Evolutionary conservation across 495 filamentous ascomycete genomes (phyloP).

Genomic region (Aspergillus steynii): DNA sequence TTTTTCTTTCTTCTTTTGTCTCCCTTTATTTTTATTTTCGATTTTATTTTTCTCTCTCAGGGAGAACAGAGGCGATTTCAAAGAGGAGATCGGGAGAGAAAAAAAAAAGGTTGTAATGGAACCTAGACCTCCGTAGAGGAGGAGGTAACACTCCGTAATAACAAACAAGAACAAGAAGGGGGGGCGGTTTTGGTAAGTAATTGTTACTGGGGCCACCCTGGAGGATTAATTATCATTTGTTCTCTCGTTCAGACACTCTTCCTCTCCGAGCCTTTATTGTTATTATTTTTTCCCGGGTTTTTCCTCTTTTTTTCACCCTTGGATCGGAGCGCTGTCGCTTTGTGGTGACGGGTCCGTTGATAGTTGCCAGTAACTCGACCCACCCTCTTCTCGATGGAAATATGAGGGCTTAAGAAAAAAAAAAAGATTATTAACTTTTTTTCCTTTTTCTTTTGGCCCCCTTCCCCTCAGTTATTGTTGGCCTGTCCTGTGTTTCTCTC

Average conservation of each 20-base stretch:
- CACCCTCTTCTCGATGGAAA: slow-evolving; percentile 21
- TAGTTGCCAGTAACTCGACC: slow-evolving; percentile 18
- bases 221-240: slow-evolving; percentile 26
- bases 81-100: slow-evolving; percentile 16
- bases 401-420: slow-evolving; percentile 19
- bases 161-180: slow-evolving; percentile 19
- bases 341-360: slow-evolving; percentile 30
- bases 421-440: slow-evolving; percentile 12
- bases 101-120: slow-evolving; percentile 14
- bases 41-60: neutral
- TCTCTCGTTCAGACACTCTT: neutral
- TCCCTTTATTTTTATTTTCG: neutral
- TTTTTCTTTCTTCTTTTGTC: slow-evolving; percentile 29
- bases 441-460: slow-evolving; percentile 20
- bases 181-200: slow-evolving; percentile 19
- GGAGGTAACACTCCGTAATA: slow-evolving; percentile 15
- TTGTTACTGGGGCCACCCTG: slow-evolving; percentile 16
- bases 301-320: slow-evolving; percentile 6
- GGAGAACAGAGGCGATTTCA: slow-evolving; percentile 1
- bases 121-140: slow-evolving; percentile 7
- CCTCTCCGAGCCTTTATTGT: neutral
- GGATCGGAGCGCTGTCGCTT: slow-evolving; percentile 25
- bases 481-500: slow-evolving; percentile 1
- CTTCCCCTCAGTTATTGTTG: slow-evolving; percentile 19
- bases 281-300: neutral